Percentiles rank a stretch among this genome's conserved stretches.
phyloP scores from a whole-genome alignment of 2,329 filamentous ascomycete species.

The Cladosporium sp. region DNA sequence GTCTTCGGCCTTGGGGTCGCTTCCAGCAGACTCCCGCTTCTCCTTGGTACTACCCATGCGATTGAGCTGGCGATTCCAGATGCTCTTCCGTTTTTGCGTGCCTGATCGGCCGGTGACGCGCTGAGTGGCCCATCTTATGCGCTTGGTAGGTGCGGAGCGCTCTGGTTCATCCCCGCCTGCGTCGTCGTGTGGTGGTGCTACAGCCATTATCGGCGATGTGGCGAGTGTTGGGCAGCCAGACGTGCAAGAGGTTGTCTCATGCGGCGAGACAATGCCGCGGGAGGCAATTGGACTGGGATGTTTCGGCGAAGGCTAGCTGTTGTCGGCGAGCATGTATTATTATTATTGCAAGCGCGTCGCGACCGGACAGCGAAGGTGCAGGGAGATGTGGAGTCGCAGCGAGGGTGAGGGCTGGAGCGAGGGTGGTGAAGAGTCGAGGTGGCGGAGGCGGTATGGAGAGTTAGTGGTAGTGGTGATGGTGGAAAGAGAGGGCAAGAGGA shows the following conservation, averaged over 20 bases:
- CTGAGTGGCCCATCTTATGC: constrained; percentile 95
- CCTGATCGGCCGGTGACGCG: constrained; percentile 75
- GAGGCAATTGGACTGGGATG: constrained; percentile 3
- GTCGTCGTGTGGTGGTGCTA: constrained; percentile 7
- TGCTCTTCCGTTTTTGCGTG: constrained; percentile 74
- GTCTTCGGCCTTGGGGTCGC: constrained; percentile 36
- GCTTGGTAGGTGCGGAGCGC: constrained; percentile 52
- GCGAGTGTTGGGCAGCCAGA: constrained; percentile 1
- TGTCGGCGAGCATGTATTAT: constrained; percentile 10
- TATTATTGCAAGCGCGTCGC: constrained; percentile 11
- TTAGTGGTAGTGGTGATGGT: not conserved
- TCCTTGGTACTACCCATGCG: constrained; percentile 31
- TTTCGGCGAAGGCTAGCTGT: constrained; percentile 4
- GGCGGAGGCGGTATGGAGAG: not conserved
- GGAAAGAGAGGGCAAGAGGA: not conserved
- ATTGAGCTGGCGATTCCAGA: constrained; percentile 64
- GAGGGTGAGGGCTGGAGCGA: not conserved
- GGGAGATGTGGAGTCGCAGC: constrained; percentile 1
- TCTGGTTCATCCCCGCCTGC: not conserved
- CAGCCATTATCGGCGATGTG: constrained; percentile 13
- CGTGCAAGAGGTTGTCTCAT: constrained; percentile 20
- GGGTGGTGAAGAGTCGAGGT: not conserved
- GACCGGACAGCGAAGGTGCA: not conserved
- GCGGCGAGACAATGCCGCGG: constrained; percentile 22
- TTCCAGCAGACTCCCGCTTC: constrained; percentile 42